Conservation (phyloP, 1,284 basidiomycete genomes). For the Leccinum fallax region DNA sequence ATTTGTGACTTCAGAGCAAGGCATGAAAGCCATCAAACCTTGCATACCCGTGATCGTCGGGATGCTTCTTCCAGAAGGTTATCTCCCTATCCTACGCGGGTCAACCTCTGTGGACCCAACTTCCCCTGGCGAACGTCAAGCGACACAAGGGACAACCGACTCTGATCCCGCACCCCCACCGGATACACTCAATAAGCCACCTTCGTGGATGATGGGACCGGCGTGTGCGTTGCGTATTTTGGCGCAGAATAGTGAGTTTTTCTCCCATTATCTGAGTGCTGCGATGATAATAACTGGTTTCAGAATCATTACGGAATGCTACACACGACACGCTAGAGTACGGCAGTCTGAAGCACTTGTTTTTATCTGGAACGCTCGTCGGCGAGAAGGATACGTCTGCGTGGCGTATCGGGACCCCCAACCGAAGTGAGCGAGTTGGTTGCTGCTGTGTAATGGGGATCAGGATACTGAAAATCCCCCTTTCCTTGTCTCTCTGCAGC, state of each 20-base stretch:
- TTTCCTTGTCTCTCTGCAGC: constrained; percentile 10
- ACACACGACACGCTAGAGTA: constrained; percentile 2
- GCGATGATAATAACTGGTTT: neutral
- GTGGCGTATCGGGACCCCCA: constrained; percentile 11
- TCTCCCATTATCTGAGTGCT: neutral
- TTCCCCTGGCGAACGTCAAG: neutral
- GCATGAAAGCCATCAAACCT: constrained; percentile 11
- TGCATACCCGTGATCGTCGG: constrained; percentile 16
- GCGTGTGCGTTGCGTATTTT: constrained; percentile 17
- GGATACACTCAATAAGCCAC: neutral
- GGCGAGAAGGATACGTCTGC: constrained; percentile 5
- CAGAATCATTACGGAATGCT: constrained; percentile 4
- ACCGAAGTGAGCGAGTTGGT: constrained; percentile 1
- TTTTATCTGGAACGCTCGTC: constrained; percentile 9
- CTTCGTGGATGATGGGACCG: constrained; percentile 20
- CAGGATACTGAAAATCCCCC: neutral
- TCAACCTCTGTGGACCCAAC: neutral
- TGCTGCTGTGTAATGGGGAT: neutral
- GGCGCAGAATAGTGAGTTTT: constrained; percentile 9
- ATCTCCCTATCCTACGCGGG: neutral
- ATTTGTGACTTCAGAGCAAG: constrained; percentile 16
- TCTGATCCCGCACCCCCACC: neutral
- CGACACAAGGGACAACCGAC: neutral
- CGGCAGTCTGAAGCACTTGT: constrained; percentile 7
- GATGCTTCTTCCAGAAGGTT: constrained; percentile 23